These are phyloP conservation scores for Neonectria coccinea DNA, from an alignment of 2,329 filamentous ascomycete species.

Conservation along the genomic window DNA sequence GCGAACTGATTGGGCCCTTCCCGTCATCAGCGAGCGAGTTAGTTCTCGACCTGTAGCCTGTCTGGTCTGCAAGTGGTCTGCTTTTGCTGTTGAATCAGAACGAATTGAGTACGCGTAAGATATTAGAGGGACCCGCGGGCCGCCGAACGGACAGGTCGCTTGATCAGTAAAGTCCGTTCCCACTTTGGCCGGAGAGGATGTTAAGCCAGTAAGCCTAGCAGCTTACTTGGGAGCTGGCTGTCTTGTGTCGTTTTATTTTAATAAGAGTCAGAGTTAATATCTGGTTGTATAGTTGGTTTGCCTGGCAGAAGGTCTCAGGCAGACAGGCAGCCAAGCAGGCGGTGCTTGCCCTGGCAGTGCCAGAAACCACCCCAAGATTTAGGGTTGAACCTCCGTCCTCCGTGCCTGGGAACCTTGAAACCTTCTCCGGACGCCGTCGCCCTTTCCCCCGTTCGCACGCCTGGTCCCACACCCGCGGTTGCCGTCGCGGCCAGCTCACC, in stretches of 20 bases:
- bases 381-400: constrained; percentile 19
- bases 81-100: not conserved
- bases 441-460: constrained; percentile 16
- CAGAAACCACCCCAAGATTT: constrained; percentile 1
- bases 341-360: not conserved
- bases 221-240: constrained; percentile 17
- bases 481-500: constrained; percentile 19
- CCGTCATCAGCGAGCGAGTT: not conserved
- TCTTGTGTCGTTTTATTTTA: not conserved
- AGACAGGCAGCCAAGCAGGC: not conserved
- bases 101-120: constrained; percentile 22
- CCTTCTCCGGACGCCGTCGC: constrained; percentile 26
- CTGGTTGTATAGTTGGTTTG: not conserved
- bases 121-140: constrained; percentile 1
- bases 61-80: not conserved
- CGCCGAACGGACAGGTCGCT: constrained; percentile 21
- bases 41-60: not conserved
- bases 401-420: constrained; percentile 11
- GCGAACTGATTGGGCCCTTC: constrained; percentile 9
- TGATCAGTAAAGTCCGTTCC: constrained; percentile 25
- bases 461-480: constrained; percentile 25
- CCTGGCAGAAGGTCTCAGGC: not conserved
- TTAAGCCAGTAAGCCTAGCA: constrained; percentile 10
- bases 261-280: constrained; percentile 3
- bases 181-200: constrained; percentile 20